phyloP scores from a whole-genome alignment of 73 alveolate genomes.

The Stentor coeruleus region DNA sequence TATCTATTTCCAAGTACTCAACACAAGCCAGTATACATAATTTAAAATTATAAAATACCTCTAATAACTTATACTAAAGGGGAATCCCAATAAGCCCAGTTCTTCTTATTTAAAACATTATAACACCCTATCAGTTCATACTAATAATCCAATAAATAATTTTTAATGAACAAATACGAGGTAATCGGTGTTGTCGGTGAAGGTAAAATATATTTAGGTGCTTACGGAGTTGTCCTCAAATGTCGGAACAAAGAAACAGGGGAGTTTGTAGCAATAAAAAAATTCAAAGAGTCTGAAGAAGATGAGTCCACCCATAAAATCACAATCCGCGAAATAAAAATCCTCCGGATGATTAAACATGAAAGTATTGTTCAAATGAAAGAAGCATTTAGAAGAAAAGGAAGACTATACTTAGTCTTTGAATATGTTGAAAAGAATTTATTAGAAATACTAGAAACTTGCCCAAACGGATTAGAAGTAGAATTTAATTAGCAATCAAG shows the following conservation, averaged over 20 bases:
- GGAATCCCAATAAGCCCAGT: too few species aligned
- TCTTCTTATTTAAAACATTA: too few species aligned
- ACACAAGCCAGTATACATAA: too few species aligned
- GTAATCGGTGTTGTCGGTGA: constrained; percentile 77
- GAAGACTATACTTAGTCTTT: constrained; percentile 68
- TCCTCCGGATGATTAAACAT: constrained; percentile 82
- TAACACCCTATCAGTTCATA: too few species aligned
- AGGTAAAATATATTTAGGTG: constrained; percentile 46
- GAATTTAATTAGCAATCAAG: constrained; percentile 28
- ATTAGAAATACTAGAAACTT: constrained; percentile 67
- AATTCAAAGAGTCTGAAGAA: constrained; percentile 87
- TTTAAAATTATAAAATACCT: too few species aligned
- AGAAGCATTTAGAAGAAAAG: constrained; percentile 85
- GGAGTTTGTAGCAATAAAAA: constrained; percentile 89
- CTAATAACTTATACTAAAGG: too few species aligned
- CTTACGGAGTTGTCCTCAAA: constrained; percentile 80
- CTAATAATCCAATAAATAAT: too few species aligned
- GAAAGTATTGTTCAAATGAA: constrained; percentile 76
- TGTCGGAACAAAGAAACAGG: constrained; percentile 70
- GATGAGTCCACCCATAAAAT: constrained; percentile 90
- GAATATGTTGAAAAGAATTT: constrained; percentile 74
- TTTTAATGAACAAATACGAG: constrained; percentile 71
- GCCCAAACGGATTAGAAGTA: constrained; percentile 89
- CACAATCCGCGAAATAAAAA: constrained; percentile 88
- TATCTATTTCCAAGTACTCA: too few species aligned